Percentiles rank a stretch among this genome's conserved stretches.
Conservation (phyloP, 768 basidiomycete genomes). For the Leccinum variicolor region DNA sequence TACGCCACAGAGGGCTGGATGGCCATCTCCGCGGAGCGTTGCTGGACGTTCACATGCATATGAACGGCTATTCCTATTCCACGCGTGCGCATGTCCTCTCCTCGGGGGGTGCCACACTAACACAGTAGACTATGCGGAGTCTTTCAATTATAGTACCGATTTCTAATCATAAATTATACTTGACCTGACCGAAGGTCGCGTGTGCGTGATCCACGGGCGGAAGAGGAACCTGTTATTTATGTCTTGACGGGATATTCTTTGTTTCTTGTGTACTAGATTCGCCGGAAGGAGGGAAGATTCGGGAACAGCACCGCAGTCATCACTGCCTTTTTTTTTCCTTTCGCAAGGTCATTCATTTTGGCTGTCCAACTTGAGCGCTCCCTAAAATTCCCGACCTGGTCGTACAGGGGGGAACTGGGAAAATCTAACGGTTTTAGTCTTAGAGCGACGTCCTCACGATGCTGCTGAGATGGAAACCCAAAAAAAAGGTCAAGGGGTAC, state of each 20-base stretch:
- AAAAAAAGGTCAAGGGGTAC: conserved; percentile 11
- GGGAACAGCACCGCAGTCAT: conserved; percentile 3
- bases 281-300: neutral
- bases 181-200: neutral
- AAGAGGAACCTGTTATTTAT: neutral
- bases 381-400: conserved; percentile 2
- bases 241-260: neutral
- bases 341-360: conserved; percentile 9
- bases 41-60: neutral
- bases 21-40: neutral
- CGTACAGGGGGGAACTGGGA: neutral
- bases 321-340: conserved; percentile 3
- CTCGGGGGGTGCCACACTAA: neutral
- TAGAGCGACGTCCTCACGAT: conserved; percentile 5
- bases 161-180: neutral
- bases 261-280: neutral
- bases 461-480: conserved; percentile 17
- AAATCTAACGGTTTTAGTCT: neutral
- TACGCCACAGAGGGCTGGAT: neutral
- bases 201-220: neutral
- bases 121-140: neutral
- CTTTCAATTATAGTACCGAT: neutral
- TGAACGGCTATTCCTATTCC: neutral
- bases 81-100: neutral
- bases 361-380: neutral